Conservation (phyloP, 2,329 filamentous ascomycete species). For the Sclerotiophoma versabilis region DNA sequence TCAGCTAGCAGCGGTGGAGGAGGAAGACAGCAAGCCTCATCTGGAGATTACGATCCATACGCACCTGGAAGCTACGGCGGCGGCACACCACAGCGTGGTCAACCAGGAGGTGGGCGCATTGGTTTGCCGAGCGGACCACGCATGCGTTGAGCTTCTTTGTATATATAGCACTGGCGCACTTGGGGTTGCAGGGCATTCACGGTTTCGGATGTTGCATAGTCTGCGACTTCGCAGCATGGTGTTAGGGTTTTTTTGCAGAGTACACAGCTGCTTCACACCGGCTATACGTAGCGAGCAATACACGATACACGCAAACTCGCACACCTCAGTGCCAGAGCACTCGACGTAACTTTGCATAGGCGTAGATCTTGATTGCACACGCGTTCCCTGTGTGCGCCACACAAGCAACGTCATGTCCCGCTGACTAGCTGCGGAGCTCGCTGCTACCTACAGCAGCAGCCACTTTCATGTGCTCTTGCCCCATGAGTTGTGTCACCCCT, state of each 20-base stretch:
- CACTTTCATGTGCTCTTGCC: constrained; percentile 17
- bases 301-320: not conserved
- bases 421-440: constrained; percentile 11
- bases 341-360: not conserved
- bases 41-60: constrained; percentile 44
- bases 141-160: constrained; percentile 37
- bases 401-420: constrained; percentile 19
- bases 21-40: constrained; percentile 38
- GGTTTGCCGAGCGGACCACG: constrained; percentile 50
- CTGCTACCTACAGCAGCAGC: constrained; percentile 16
- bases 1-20: constrained; percentile 33
- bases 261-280: not conserved
- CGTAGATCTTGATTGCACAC: constrained; percentile 4
- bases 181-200: constrained; percentile 21
- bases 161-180: constrained; percentile 26
- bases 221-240: constrained; percentile 15
- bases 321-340: not conserved
- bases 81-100: constrained; percentile 34
- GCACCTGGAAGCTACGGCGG: constrained; percentile 33
- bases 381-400: constrained; percentile 19
- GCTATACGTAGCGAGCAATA: constrained; percentile 2
- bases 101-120: constrained; percentile 43
- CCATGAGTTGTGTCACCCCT: constrained; percentile 7
- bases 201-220: constrained; percentile 9
- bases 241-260: not conserved